phyloP scores from a whole-genome alignment of 495 filamentous ascomycete species.

The Aspergillus olivimuriae region DNA sequence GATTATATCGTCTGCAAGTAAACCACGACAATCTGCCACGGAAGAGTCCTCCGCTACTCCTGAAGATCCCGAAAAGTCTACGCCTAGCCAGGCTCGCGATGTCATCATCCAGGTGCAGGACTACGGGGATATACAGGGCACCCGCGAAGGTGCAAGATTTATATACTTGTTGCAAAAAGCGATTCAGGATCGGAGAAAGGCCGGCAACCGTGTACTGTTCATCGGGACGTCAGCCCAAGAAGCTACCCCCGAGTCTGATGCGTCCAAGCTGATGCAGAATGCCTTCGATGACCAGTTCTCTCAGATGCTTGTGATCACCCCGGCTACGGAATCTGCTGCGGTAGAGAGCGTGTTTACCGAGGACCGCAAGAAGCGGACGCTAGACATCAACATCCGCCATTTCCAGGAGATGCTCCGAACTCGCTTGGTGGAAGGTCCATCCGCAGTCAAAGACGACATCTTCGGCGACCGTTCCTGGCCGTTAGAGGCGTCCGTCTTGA shows the following conservation, averaged over 20 bases:
- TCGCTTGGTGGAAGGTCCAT: slow-evolving; percentile 31
- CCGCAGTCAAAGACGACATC: slow-evolving; percentile 28
- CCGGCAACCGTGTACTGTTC: slow-evolving; percentile 66
- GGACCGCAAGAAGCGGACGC: slow-evolving; percentile 44
- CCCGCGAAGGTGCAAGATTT: slow-evolving; percentile 55
- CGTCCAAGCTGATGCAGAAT: slow-evolving; percentile 43
- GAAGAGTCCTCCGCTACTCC: slow-evolving; percentile 3
- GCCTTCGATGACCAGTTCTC: slow-evolving; percentile 45
- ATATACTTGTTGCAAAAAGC: slow-evolving; percentile 59
- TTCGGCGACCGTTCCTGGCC: slow-evolving; percentile 30
- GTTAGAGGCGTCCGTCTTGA: slow-evolving; percentile 26
- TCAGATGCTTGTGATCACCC: slow-evolving; percentile 46
- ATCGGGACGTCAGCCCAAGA: slow-evolving; percentile 58
- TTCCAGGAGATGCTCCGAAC: slow-evolving; percentile 57
- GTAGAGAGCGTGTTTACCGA: slow-evolving; percentile 34
- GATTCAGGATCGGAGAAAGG: slow-evolving; percentile 61
- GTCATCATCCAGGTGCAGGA: slow-evolving; percentile 78
- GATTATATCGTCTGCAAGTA: slow-evolving; percentile 23
- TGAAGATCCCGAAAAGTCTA: slow-evolving; percentile 9
- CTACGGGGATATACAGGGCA: slow-evolving; percentile 64
- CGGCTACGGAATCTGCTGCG: slow-evolving; percentile 26
- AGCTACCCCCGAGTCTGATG: slow-evolving; percentile 23
- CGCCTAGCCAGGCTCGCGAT: slow-evolving; percentile 22
- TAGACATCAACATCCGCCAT: slow-evolving; percentile 63
- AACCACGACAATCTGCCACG: slow-evolving; percentile 4